Evolutionary conservation across 192 early-diverging fungal species (phyloP).

Genomic region (Chytriomyces hyalinus): DNA sequence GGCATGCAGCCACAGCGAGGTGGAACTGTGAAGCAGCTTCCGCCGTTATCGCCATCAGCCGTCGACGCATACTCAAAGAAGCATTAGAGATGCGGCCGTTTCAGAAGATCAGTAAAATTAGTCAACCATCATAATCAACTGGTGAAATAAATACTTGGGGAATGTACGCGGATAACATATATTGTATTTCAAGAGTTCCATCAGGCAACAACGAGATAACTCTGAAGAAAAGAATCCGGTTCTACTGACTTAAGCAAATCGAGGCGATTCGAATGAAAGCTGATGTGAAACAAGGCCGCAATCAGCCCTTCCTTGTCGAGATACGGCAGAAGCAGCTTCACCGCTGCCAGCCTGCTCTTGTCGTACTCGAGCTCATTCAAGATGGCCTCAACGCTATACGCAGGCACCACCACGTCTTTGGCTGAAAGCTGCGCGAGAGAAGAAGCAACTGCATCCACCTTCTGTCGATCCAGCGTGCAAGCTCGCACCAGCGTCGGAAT

Average conservation of each 20-base stretch:
- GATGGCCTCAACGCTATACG: conserved; percentile 13
- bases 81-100: too few relatives aligned
- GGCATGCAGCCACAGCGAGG: too few relatives aligned
- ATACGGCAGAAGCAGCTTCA: conserved; percentile 23
- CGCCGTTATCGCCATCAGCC: too few relatives aligned
- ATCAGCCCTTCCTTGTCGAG: conserved; percentile 21
- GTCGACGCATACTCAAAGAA: too few relatives aligned
- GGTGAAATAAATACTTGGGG: too few relatives aligned
- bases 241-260: conserved; percentile 6
- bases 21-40: too few relatives aligned
- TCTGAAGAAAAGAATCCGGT: conserved; percentile 9
- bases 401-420: not conserved
- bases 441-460: conserved; percentile 2
- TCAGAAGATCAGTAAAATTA: too few relatives aligned
- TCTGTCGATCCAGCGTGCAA: conserved; percentile 29
- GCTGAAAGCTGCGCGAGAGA: not conserved
- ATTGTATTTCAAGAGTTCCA: not conserved
- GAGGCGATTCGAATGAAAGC: conserved; percentile 22
- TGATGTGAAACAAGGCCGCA: conserved; percentile 19
- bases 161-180: too few relatives aligned
- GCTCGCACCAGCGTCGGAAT: conserved; percentile 12
- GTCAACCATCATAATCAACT: too few relatives aligned
- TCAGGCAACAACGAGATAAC: conserved; percentile 7
- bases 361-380: conserved; percentile 22
- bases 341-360: conserved; percentile 6